Evolutionary conservation across 495 filamentous ascomycete genomes (phyloP), one percentile per base, ranked within the genome.

Genomic region (Podospora tetraspora): DNA sequence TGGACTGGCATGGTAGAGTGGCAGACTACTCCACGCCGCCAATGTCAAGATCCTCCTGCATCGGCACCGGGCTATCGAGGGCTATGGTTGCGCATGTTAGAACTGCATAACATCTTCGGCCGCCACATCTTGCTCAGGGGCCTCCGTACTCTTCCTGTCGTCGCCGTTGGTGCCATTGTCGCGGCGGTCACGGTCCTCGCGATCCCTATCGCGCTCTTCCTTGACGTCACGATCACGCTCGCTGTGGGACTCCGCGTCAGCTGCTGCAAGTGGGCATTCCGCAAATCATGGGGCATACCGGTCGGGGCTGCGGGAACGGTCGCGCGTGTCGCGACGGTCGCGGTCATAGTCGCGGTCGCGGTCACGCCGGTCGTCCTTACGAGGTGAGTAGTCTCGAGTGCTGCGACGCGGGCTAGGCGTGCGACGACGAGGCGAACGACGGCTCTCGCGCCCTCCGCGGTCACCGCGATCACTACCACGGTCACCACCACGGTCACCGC

Each of bases 41-140:
- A 78, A 94, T 94, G 79, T 99, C 95, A 74, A 99, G 86, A 77
- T 99, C 95, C 80, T 99, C 96, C 77, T 97, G 94, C 72, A 89
- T 90, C 64, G 93, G 90, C 67, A 76, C 76, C 13, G 92, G 89
- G 70, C 91, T 90, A 60, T 94, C 91, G 77, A 90, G 80, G 75
- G 87, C 83, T 83, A 64, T 16, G 56, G 32, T 8, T n/a, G 1
- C 58, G 34, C 19, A 19, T 66, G 69, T 79, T 60, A 79, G 70
- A 52, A 52, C 7, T 52, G 43, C 43, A 52, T 52, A 12, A n/a
- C 43, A n/a, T 52, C 43, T 52, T 52, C 43, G 16, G 43, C 43
- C 3, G 43, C 43, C 43, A 52, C 43, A 2, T 52, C 43, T 52
- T 52, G 43, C 43, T 52, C 43, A n/a, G 43, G 43, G 43, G 43